Evolutionary conservation across 805 yeast species (phyloP), one percentile per base, ranked within the genome.

Genomic region (Myxozyma kluyveri): DNA sequence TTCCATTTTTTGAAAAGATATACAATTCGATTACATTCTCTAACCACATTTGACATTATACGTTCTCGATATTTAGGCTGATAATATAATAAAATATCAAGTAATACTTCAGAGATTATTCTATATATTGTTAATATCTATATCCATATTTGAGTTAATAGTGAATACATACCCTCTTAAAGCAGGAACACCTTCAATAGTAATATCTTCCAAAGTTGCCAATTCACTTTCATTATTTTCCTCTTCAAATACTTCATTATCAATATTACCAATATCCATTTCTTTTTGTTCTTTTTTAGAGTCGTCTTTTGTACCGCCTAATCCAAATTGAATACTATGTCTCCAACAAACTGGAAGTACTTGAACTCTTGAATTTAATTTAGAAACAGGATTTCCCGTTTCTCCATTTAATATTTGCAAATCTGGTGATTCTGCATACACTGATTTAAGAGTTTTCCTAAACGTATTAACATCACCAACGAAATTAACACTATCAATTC

Each of bases 301-400:
- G 4, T 18, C 42, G 21, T 47, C 51, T n/a, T 45, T 41, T 17
- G 51, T 45, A n/a, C 38, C 19, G 17, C 43, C 36, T 35, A 55
- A 54, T 5, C 64, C 68, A 42, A 68, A 64, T 7, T 54, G 53
- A 33, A 69, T 64, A 52, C 78, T 77, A 63, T 88, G 86, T 58
- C 99, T 76, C 99, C 99, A 91, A 3, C 91, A 76, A 7, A 91
- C 85, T 0, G 99, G 99, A 14, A 91, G 72, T 0, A 88, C 88
- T 68, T 91, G 98, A 26, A 87, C 76, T 33, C 80, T 75, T 60
- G 83, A 50, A 39, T 65, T 62, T 3, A 38, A 32, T 45, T 44
- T 44, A 32, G 32, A 23, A 18, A 47, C 18, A 4, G 44, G 53
- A 12, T 26, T 19, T 3, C 21, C 58, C 18, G 51, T 31, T 10